Conservation (phyloP, 2,329 filamentous ascomycete genomes). For the Dryadomyces quercus-mongolicae region DNA sequence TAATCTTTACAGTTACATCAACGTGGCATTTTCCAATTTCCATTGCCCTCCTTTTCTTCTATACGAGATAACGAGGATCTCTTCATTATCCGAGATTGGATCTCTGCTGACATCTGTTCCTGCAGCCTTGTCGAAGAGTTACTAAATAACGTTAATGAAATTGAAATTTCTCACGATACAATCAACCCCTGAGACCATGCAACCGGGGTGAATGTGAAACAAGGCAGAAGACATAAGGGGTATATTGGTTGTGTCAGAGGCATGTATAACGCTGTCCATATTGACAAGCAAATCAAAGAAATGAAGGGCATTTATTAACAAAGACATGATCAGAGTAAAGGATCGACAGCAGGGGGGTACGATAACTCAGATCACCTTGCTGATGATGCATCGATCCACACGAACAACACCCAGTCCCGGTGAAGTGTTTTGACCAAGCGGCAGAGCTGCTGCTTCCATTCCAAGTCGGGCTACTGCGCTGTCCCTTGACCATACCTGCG, state of each 20-base stretch:
- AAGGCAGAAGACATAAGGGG: background rate
- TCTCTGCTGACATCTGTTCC: background rate
- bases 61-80: too few relatives aligned
- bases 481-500: background rate
- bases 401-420: background rate
- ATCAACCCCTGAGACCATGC: background rate
- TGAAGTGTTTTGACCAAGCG: background rate
- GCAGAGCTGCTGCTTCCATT: background rate
- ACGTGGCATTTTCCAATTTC: background rate
- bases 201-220: background rate
- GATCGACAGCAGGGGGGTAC: background rate
- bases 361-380: background rate
- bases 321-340: background rate
- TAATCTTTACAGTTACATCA: background rate
- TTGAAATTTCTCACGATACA: background rate
- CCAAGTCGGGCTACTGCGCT: background rate
- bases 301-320: background rate
- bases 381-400: background rate
- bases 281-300: background rate
- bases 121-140: background rate
- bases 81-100: background rate
- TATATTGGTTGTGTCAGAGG: too few relatives aligned
- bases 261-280: too few relatives aligned
- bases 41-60: background rate
- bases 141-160: background rate